Percentiles rank a stretch among this genome's conserved stretches.
Conservation (phyloP, 495 filamentous ascomycete species). For the Talaromyces thailandensis region DNA sequence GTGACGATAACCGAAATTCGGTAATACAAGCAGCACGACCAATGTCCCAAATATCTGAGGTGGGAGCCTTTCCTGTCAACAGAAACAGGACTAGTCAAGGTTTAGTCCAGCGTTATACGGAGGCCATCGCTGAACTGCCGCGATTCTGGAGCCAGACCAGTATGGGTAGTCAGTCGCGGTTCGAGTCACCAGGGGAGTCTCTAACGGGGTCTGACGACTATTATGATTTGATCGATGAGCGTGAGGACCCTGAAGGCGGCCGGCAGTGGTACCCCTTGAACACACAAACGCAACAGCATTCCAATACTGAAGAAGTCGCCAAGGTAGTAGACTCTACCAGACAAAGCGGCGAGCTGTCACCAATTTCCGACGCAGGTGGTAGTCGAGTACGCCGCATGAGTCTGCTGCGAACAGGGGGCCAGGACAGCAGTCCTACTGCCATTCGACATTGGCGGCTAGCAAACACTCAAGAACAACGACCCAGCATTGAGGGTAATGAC, state of each 20-base stretch:
- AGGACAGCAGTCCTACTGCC: constrained; percentile 4
- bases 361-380: not conserved
- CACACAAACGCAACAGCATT: not conserved
- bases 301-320: not conserved
- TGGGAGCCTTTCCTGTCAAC: constrained; percentile 12
- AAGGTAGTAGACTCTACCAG: not conserved
- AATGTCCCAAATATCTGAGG: constrained; percentile 15
- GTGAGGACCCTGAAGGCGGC: not conserved
- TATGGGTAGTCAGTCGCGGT: constrained; percentile 17
- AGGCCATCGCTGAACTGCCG: constrained; percentile 34
- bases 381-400: constrained; percentile 7
- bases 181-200: constrained; percentile 13
- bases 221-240: constrained; percentile 6
- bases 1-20: constrained; percentile 27
- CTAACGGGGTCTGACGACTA: constrained; percentile 7
- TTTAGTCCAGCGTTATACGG: constrained; percentile 32
- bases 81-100: constrained; percentile 29
- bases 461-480: constrained; percentile 1
- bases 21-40: constrained; percentile 9
- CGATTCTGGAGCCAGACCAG: constrained; percentile 34
- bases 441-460: constrained; percentile 4
- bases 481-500: constrained; percentile 4
- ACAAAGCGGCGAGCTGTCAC: not conserved
- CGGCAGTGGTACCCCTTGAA: constrained; percentile 7
- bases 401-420: constrained; percentile 4